These are phyloP conservation scores for Hymenochaete sp. DNA, from an alignment of 1,284 basidiomycete genomes.

Conservation along the genomic window DNA sequence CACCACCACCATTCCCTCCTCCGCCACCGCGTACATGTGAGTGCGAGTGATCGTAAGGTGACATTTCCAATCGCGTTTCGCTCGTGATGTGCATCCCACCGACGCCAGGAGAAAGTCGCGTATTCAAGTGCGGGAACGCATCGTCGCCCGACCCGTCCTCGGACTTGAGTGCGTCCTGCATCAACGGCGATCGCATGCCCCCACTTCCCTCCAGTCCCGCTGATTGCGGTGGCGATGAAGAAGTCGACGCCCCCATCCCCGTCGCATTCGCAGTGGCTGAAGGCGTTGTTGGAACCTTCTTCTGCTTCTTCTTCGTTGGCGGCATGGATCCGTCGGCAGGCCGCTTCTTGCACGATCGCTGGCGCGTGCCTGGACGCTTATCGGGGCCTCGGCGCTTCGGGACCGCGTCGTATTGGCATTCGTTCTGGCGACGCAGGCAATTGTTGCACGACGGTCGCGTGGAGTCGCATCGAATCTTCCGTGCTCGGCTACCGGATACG, in stretches of 20 bases:
- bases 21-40: no score
- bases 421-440: conserved; percentile 63
- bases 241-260: no score
- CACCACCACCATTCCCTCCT: no score
- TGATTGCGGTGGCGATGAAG: no score
- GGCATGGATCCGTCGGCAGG: conserved; percentile 45
- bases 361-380: conserved; percentile 71
- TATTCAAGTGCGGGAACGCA: conserved; percentile 1
- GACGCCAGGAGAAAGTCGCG: no score
- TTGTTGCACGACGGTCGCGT: conserved; percentile 71
- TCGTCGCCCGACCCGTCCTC: background rate
- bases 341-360: conserved; percentile 72
- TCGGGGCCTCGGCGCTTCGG: conserved; percentile 76
- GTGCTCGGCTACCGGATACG: conserved; percentile 45
- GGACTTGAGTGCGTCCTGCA: no score
- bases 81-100: conserved; percentile 1
- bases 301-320: conserved; percentile 53
- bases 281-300: no score
- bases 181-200: no score
- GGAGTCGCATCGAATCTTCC: conserved; percentile 79
- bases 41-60: no score
- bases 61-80: no score
- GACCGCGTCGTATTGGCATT: conserved; percentile 67
- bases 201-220: no score
- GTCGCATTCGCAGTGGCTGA: no score